Conservation (phyloP, 2,329 filamentous ascomycete genomes). For the Proliferodiscus dingleyae region DNA sequence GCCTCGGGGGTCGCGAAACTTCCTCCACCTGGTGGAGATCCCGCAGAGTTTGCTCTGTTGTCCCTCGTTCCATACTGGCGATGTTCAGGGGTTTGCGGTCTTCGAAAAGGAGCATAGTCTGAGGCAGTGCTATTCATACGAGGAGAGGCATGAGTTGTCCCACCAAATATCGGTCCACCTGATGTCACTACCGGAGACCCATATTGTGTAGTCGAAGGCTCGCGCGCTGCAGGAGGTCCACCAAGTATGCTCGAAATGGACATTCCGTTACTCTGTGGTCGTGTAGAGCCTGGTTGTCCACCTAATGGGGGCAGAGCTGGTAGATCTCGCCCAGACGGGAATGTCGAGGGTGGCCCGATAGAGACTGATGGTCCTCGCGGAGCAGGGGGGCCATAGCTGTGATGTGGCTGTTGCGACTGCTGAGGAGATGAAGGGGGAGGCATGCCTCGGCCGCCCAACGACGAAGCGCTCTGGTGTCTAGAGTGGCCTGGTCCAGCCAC, state of each 20-base stretch:
- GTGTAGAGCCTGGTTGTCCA: no score
- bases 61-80: slow-evolving; percentile 46
- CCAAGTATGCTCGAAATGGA: slow-evolving; percentile 71
- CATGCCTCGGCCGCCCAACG: slow-evolving; percentile 35
- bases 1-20: slow-evolving; percentile 50
- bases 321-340: slow-evolving; percentile 49
- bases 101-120: slow-evolving; percentile 58
- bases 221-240: slow-evolving; percentile 41
- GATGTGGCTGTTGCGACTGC: slow-evolving; percentile 38
- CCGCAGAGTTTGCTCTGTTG: slow-evolving; percentile 34
- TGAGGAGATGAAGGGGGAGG: slow-evolving; percentile 47
- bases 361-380: slow-evolving; percentile 40
- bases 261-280: slow-evolving; percentile 48
- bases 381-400: slow-evolving; percentile 29
- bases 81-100: slow-evolving; percentile 71
- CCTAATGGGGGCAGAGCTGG: slow-evolving; percentile 45
- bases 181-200: slow-evolving; percentile 38
- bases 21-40: slow-evolving; percentile 37
- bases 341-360: slow-evolving; percentile 36
- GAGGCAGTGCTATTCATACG: slow-evolving; percentile 37
- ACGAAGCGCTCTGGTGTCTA: slow-evolving; percentile 31
- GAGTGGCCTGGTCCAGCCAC: slow-evolving; percentile 27
- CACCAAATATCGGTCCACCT: slow-evolving; percentile 35
- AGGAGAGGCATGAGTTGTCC: slow-evolving; percentile 35
- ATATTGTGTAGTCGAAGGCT: slow-evolving; percentile 43